phyloP scores from a whole-genome alignment of 192 early-diverging fungal genomes.

The Rhizophagus clarus region DNA sequence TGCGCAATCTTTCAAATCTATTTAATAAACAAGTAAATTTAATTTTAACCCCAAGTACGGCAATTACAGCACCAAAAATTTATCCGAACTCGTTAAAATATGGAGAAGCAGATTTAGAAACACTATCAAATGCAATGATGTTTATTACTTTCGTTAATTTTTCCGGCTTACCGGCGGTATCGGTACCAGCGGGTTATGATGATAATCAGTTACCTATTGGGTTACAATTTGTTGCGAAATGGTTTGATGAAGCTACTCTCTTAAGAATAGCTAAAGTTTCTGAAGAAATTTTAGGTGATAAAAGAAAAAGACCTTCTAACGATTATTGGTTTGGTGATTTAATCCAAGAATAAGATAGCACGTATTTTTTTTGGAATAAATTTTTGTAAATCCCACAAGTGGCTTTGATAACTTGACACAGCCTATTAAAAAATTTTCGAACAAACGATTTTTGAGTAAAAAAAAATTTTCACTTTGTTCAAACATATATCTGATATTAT shows the following conservation, averaged over 20 bases:
- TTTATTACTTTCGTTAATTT: constrained; percentile 65
- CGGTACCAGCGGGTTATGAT: constrained; percentile 61
- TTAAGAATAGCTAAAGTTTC: constrained; percentile 59
- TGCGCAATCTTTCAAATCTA: constrained; percentile 50
- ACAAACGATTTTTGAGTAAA: too few relatives aligned
- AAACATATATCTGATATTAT: too few relatives aligned
- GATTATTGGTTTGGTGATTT: constrained; percentile 28
- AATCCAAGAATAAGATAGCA: too few relatives aligned
- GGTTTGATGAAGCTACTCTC: constrained; percentile 70
- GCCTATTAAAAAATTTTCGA: too few relatives aligned
- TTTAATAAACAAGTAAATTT: constrained; percentile 60
- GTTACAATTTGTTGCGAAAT: constrained; percentile 66
- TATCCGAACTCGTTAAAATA: constrained; percentile 41
- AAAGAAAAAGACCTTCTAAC: constrained; percentile 39
- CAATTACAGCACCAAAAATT: constrained; percentile 58
- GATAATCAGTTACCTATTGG: constrained; percentile 60
- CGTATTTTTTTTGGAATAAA: too few relatives aligned
- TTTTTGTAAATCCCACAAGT: too few relatives aligned
- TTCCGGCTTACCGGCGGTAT: constrained; percentile 64
- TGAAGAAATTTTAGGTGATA: constrained; percentile 46
- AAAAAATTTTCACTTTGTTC: too few relatives aligned
- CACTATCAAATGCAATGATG: constrained; percentile 55
- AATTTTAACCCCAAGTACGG: constrained; percentile 64
- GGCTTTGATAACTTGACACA: too few relatives aligned
- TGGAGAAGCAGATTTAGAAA: constrained; percentile 57